Evolutionary conservation across 2,329 filamentous ascomycete genomes (phyloP).

Genomic region (Arthrobotrys musiformis): DNA sequence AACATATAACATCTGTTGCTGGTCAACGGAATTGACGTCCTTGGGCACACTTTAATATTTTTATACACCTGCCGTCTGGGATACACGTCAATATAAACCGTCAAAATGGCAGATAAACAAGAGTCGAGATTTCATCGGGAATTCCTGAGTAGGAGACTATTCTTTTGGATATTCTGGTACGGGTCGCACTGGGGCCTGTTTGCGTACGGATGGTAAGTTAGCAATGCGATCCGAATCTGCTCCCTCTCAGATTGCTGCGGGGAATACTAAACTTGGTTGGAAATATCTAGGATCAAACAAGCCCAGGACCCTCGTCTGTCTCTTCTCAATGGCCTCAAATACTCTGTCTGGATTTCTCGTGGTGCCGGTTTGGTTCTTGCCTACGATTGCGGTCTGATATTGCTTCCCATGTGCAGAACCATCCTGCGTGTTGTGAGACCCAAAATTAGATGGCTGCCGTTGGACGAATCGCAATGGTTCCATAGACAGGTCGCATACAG

Average conservation of each 20-base stretch:
- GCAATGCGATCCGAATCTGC: slow-evolving; percentile 60
- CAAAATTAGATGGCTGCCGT: slow-evolving; percentile 84
- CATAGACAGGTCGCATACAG: slow-evolving; percentile 94
- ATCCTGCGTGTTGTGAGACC: slow-evolving; percentile 85
- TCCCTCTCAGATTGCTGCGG: background rate
- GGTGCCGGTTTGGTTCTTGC: slow-evolving; percentile 88
- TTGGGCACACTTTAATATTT: slow-evolving; percentile 24
- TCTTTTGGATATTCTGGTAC: slow-evolving; percentile 87
- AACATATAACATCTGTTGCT: slow-evolving; percentile 58
- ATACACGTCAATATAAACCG: slow-evolving; percentile 47
- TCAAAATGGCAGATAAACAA: slow-evolving; percentile 63
- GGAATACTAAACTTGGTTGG: background rate
- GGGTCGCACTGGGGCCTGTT: slow-evolving; percentile 81
- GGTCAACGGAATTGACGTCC: slow-evolving; percentile 58
- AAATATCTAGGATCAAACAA: slow-evolving; percentile 78
- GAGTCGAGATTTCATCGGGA: slow-evolving; percentile 69
- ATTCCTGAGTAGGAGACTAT: slow-evolving; percentile 75
- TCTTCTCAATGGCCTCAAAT: slow-evolving; percentile 81
- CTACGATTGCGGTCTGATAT: slow-evolving; percentile 85
- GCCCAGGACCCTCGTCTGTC: slow-evolving; percentile 74
- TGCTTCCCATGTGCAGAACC: slow-evolving; percentile 94
- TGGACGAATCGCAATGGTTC: slow-evolving; percentile 98
- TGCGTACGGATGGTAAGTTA: slow-evolving; percentile 84
- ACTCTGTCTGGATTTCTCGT: slow-evolving; percentile 95
- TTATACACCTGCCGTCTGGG: slow-evolving; percentile 3